Conservation (phyloP, 2,329 filamentous ascomycete genomes). For the Pestalotiopsis sp. region DNA sequence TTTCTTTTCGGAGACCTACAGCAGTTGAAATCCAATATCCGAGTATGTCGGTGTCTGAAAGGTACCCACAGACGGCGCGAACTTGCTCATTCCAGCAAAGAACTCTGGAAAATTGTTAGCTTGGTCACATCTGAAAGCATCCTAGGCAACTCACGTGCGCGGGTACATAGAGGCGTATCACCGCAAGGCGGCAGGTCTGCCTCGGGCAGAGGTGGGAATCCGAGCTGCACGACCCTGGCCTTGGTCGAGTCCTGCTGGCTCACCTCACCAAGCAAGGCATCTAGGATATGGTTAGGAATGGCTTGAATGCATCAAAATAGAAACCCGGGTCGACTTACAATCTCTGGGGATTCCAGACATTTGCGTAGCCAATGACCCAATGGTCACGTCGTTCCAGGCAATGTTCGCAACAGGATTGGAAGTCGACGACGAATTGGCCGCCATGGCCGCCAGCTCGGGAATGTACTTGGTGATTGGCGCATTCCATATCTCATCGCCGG, state of each 20-base stretch:
- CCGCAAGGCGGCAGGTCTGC: constrained; percentile 29
- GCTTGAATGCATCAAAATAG: neutral
- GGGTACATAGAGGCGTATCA: constrained; percentile 26
- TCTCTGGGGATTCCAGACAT: constrained; percentile 31
- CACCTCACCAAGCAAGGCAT: constrained; percentile 30
- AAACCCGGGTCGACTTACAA: constrained; percentile 19
- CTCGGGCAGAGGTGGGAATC: constrained; percentile 30
- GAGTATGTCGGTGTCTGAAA: constrained; percentile 29
- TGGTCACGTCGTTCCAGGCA: constrained; percentile 34
- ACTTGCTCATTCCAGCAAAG: constrained; percentile 27
- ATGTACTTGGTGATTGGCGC: constrained; percentile 33
- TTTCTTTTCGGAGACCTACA: constrained; percentile 25
- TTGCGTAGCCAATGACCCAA: constrained; percentile 19
- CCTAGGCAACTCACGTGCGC: constrained; percentile 25
- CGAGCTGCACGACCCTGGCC: constrained; percentile 25
- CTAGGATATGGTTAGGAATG: constrained; percentile 18
- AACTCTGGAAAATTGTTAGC: constrained; percentile 24
- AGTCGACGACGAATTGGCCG: constrained; percentile 21
- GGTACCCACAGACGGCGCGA: constrained; percentile 29
- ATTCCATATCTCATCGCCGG: constrained; percentile 29
- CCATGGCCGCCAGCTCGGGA: constrained; percentile 24
- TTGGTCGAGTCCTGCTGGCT: constrained; percentile 25
- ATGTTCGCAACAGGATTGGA: constrained; percentile 22
- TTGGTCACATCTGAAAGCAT: neutral
- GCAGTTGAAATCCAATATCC: constrained; percentile 31